Conservation (phyloP, 257 asterid species). For the Lithospermum erythrorhizon region DNA sequence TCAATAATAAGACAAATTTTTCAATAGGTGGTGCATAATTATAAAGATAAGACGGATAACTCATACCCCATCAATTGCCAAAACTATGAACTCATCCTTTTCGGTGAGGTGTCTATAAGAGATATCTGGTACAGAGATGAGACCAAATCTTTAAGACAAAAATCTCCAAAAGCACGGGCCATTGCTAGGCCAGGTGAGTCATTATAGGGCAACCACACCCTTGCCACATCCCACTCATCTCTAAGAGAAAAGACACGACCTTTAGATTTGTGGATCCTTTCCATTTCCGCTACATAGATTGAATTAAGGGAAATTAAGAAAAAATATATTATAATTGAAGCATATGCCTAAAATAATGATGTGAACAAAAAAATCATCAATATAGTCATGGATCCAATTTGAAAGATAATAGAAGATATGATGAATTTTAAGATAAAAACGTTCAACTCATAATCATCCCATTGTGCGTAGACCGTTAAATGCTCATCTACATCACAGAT, state of each 20-base stretch:
- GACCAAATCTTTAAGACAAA: constrained; percentile 80
- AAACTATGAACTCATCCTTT: constrained; percentile 63
- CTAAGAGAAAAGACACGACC: constrained; percentile 83
- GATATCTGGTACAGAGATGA: constrained; percentile 75
- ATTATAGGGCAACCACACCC: constrained; percentile 80
- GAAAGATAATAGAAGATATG: background rate
- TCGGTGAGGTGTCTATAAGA: constrained; percentile 54
- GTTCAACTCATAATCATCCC: too few species aligned
- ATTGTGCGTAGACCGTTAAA: background rate
- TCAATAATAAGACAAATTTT: background rate
- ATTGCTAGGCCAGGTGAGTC: constrained; percentile 91
- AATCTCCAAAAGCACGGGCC: constrained; percentile 96
- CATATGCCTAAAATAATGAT: background rate
- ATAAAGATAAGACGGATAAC: background rate
- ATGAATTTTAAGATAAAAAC: too few species aligned
- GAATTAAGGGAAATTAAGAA: constrained; percentile 1
- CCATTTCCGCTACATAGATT: constrained; percentile 59
- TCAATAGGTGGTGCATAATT: background rate
- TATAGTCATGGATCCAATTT: background rate
- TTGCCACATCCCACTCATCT: constrained; percentile 74
- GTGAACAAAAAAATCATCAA: background rate
- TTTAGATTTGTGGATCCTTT: constrained; percentile 64
- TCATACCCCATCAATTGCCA: constrained; percentile 84
- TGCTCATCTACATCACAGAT: background rate
- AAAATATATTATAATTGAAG: background rate